Evolutionary conservation across 345 rosid genomes (phyloP).

Genomic region (Linum lewisii): DNA sequence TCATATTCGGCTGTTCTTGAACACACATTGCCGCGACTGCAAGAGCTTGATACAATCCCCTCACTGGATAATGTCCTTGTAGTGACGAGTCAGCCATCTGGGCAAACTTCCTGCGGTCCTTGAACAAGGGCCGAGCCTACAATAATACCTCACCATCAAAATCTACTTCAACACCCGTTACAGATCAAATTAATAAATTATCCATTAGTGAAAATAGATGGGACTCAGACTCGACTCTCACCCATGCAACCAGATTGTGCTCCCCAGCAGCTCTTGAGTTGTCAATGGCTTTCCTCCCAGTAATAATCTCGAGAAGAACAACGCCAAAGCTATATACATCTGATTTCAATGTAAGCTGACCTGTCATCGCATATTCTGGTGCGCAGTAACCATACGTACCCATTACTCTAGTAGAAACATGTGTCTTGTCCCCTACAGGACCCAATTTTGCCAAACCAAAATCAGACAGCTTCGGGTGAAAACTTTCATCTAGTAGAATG

Average conservation of each 20-base stretch:
- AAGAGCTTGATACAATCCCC: constrained; percentile 39
- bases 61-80: constrained; percentile 26
- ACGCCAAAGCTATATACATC: constrained; percentile 43
- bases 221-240: constrained; percentile 9
- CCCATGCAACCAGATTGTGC: constrained; percentile 38
- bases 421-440: constrained; percentile 38
- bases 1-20: constrained; percentile 37
- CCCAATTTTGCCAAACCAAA: constrained; percentile 42
- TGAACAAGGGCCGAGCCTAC: constrained; percentile 41
- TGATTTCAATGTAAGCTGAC: constrained; percentile 38
- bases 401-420: constrained; percentile 46
- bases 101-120: constrained; percentile 29
- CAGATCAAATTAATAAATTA: no score
- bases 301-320: constrained; percentile 36
- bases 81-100: constrained; percentile 33
- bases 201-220: not conserved
- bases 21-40: constrained; percentile 42
- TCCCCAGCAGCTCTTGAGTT: constrained; percentile 25
- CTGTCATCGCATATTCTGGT: constrained; percentile 42
- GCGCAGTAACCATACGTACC: constrained; percentile 50
- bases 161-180: no score
- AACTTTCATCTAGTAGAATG: constrained; percentile 31
- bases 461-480: constrained; percentile 35
- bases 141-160: not conserved
- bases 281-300: constrained; percentile 41